phyloP scores from a whole-genome alignment of 2,329 filamentous ascomycete genomes.

The Chrysosporium keratinophilum region DNA sequence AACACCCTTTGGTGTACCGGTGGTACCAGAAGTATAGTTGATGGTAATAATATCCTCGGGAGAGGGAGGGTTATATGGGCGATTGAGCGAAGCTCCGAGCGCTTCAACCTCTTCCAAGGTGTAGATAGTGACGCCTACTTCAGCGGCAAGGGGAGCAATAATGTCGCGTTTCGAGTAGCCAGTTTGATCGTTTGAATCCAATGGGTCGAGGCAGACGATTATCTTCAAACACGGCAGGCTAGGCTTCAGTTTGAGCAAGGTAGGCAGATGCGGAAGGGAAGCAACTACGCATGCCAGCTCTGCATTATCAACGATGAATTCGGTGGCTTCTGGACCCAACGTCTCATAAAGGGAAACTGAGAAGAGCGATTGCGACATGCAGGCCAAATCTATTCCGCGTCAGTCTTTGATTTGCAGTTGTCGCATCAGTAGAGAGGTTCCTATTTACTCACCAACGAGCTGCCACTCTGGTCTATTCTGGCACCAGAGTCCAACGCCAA shows the following conservation, averaged over 20 bases:
- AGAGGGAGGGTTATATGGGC: slow-evolving; percentile 59
- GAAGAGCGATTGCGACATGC: slow-evolving; percentile 76
- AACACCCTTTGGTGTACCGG: slow-evolving; percentile 54
- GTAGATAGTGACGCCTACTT: slow-evolving; percentile 66
- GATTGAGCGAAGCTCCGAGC: slow-evolving; percentile 60
- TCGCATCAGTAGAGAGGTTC: background rate
- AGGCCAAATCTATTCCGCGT: slow-evolving; percentile 57
- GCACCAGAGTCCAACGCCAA: slow-evolving; percentile 73
- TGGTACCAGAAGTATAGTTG: slow-evolving; percentile 57
- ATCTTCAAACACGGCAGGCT: slow-evolving; percentile 71
- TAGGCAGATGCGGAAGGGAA: slow-evolving; percentile 69
- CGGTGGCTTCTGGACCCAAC: slow-evolving; percentile 76
- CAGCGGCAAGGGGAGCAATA: slow-evolving; percentile 61
- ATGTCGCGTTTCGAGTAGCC: slow-evolving; percentile 71
- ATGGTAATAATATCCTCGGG: slow-evolving; percentile 70
- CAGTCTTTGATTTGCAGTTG: background rate
- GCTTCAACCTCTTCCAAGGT: slow-evolving; percentile 72
- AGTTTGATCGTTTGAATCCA: slow-evolving; percentile 66
- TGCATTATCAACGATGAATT: slow-evolving; percentile 93
- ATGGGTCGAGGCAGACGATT: slow-evolving; percentile 74
- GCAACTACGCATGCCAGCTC: slow-evolving; percentile 64
- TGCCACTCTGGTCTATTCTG: slow-evolving; percentile 86
- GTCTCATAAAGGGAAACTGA: slow-evolving; percentile 95
- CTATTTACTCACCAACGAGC: slow-evolving; percentile 52
- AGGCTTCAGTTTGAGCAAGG: slow-evolving; percentile 68